These are phyloP conservation scores for Neonectria coccinea DNA, from an alignment of 2,329 filamentous ascomycete genomes.

Conservation along the genomic window DNA sequence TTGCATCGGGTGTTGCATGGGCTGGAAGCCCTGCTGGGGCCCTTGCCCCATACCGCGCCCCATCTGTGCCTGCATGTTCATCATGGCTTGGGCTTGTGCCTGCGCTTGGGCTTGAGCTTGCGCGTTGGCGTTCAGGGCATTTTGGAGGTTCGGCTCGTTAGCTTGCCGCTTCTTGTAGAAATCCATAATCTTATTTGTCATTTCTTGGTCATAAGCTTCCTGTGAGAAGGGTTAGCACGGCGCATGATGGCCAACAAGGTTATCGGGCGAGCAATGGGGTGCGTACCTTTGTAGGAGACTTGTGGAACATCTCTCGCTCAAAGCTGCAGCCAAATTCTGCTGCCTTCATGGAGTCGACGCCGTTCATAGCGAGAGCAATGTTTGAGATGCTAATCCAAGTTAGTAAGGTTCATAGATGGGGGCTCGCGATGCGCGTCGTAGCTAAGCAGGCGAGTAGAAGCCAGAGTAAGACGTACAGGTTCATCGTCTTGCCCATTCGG, in stretches of 20 bases:
- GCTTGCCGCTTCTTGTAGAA: constrained; percentile 63
- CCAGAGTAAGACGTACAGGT: constrained; percentile 53
- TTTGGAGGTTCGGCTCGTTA: constrained; percentile 62
- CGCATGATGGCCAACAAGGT: neutral
- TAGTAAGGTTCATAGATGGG: constrained; percentile 28
- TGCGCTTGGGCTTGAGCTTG: constrained; percentile 56
- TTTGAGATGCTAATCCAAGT: constrained; percentile 60
- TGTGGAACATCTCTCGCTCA: constrained; percentile 61
- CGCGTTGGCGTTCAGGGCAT: constrained; percentile 60
- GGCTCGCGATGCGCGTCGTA: neutral
- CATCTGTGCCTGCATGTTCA: constrained; percentile 67
- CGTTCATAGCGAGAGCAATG: constrained; percentile 59
- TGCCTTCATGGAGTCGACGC: constrained; percentile 56
- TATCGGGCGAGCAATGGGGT: neutral
- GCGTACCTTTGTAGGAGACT: constrained; percentile 61
- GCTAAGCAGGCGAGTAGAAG: neutral
- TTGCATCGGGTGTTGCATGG: constrained; percentile 70
- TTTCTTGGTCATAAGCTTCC: constrained; percentile 63
- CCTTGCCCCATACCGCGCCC: constrained; percentile 63
- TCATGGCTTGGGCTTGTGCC: constrained; percentile 58
- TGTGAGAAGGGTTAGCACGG: constrained; percentile 46
- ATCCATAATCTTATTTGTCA: constrained; percentile 60
- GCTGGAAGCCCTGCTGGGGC: constrained; percentile 66
- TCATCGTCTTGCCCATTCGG: constrained; percentile 57
- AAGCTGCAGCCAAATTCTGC: constrained; percentile 57